Evolutionary conservation across 208 protist genomes (phyloP).

Genomic region (Trichomonas gallinae): DNA sequence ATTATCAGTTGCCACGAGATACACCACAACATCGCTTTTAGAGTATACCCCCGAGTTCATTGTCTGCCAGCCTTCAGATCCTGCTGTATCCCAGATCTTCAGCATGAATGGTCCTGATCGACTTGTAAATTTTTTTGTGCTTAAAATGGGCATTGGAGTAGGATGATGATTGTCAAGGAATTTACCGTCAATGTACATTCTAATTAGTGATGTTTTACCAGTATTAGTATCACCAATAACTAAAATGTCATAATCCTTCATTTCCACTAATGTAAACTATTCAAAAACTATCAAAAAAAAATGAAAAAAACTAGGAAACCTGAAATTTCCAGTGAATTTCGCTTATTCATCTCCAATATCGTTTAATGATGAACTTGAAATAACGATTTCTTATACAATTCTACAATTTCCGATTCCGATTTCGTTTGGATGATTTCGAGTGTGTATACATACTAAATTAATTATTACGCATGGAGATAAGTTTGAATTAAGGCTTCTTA

Average conservation of each 20-base stretch:
- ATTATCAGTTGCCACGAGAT: not conserved
- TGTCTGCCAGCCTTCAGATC: not conserved
- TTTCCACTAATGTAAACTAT: too few species aligned
- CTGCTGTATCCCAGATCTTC: not conserved
- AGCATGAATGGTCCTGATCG: not conserved
- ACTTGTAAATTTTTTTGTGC: not conserved
- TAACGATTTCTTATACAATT: too few species aligned
- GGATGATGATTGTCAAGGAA: not conserved
- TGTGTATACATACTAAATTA: too few species aligned
- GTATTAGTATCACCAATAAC: not conserved
- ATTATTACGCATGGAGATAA: too few species aligned
- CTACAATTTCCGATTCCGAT: too few species aligned
- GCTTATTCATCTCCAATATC: too few species aligned
- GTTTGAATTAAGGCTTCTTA: too few species aligned
- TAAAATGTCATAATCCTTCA: not conserved
- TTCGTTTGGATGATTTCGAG: too few species aligned
- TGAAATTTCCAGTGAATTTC: too few species aligned
- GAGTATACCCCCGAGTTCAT: not conserved
- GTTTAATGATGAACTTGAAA: too few species aligned
- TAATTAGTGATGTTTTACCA: not conserved
- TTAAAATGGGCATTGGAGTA: not conserved
- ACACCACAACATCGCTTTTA: not conserved
- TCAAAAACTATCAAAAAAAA: too few species aligned
- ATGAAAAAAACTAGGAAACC: too few species aligned
- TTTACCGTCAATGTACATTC: not conserved